A percentile compares a stretch with the other conserved stretches of the same genome.
Conservation (phyloP, 768 basidiomycete species). For the Auricularia heimuer region DNA sequence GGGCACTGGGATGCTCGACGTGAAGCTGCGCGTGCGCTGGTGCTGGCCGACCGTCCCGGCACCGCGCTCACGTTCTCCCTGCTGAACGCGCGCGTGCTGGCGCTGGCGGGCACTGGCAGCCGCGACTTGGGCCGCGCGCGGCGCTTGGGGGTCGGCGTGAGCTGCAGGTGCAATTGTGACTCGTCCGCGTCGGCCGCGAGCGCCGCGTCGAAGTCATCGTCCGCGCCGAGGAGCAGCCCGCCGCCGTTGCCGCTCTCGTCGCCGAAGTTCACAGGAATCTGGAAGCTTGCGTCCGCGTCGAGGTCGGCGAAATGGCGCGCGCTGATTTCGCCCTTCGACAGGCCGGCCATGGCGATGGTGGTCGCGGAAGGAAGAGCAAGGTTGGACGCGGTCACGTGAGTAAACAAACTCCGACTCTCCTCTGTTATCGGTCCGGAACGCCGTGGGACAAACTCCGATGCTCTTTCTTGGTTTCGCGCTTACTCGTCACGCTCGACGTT, state of each 20-base stretch:
- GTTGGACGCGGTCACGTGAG: no score
- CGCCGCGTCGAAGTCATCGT: neutral
- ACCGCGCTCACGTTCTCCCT: neutral
- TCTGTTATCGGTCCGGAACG: no score
- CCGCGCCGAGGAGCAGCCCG: neutral
- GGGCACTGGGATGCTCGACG: neutral
- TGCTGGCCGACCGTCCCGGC: neutral
- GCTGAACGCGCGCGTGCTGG: neutral
- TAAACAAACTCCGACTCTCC: no score
- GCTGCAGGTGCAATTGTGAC: neutral
- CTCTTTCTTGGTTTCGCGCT: no score
- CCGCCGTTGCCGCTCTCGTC: neutral
- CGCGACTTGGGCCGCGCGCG: neutral
- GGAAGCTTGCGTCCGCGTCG: neutral
- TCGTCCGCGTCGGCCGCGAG: neutral
- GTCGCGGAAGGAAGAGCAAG: neutral
- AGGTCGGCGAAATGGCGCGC: neutral
- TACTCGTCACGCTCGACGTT: no score
- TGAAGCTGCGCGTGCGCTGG: neutral
- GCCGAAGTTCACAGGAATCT: neutral
- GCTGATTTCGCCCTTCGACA: neutral
- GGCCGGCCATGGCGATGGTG: neutral
- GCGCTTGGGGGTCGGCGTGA: neutral
- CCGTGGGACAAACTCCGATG: no score
- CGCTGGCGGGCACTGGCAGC: neutral